Percentiles rank a stretch among this genome's conserved stretches.
phyloP scores from a whole-genome alignment of 306 rosid species.

The Quercus aquifolioides region DNA sequence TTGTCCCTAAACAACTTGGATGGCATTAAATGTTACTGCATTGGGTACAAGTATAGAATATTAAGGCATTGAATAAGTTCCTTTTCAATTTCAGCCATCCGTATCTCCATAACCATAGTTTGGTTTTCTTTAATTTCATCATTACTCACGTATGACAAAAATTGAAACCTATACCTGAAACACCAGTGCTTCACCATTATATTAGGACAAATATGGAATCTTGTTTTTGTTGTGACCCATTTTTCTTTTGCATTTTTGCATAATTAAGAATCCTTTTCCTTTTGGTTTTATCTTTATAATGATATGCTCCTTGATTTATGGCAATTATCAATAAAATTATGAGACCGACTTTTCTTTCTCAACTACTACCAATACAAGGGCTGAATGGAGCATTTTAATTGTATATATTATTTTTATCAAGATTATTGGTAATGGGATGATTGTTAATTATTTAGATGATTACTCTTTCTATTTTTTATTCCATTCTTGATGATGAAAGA shows the following conservation, averaged over 20 bases:
- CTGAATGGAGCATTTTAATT: constrained; percentile 1
- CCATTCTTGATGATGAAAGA: constrained; percentile 7
- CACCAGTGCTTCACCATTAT: background rate
- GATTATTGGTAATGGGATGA: constrained; percentile 6
- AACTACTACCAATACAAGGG: background rate
- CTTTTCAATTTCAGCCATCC: no score
- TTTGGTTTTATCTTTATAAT: background rate
- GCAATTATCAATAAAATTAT: constrained; percentile 19
- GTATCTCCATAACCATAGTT: no score
- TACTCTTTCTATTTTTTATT: constrained; percentile 6
- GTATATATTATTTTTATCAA: constrained; percentile 2
- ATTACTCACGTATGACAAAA: no score
- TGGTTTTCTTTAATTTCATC: no score
- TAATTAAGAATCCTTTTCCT: background rate
- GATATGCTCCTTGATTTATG: constrained; percentile 25
- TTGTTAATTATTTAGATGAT: constrained; percentile 18
- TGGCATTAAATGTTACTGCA: no score
- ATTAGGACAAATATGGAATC: background rate
- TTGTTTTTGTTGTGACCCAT: background rate
- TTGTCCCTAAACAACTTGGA: no score
- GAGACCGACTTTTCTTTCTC: background rate
- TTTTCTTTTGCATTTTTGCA: background rate
- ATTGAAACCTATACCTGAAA: no score
- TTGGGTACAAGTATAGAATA: no score
- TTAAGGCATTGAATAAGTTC: no score